Evolutionary conservation across 129 eudicot genomes (phyloP), one percentile per base, ranked within the genome.

Genomic region (Artemisia annua): DNA sequence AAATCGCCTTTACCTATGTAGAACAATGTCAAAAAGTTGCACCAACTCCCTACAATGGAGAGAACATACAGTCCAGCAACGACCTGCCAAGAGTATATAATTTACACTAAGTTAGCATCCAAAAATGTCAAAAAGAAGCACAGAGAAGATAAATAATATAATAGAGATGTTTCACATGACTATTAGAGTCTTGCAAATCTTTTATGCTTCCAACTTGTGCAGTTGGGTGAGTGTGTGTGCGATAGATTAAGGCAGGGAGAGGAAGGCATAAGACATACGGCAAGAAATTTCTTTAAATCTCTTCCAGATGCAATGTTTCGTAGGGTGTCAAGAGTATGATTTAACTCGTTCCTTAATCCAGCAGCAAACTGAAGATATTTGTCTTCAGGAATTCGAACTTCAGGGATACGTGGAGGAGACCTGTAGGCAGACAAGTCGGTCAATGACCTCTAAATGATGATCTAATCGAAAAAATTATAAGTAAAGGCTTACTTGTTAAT

Each of bases 21-120:
- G 56, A 87, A 82, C 89, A 92, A 69, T 62, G 98, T 92, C 85
- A 92, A 78, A 95, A 92, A 92, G 55, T 80, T 89, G 89, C 91
- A 88, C 81, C 85, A 86, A 69, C 90, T 91, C 58, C 96, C 97
- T 54, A 88, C 72, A 44, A 91, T 74, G 3, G 97, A 89, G 30
- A 92, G 79, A 30, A 85, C 15, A 96, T 96, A 92, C 76, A 92
- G 78, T 61, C 91, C 95, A 70, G 79, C 75, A 69, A 92, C 80
- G 17, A 92, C 87, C 98, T 92, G 91, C 32, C 46, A 67, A 60
- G 12, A 51, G 69, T n/a, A 63, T 12, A 58, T 8, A 35, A 68
- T 24, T 69, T 56, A 22, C 73, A 63, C 57, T 35, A 56, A 18
- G 11, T 74, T 51, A 63, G 17, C 44, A 13, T n/a, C 51, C 35